Evolutionary conservation across 345 rosid species (phyloP).

Genomic region (Sonneratia alba): DNA sequence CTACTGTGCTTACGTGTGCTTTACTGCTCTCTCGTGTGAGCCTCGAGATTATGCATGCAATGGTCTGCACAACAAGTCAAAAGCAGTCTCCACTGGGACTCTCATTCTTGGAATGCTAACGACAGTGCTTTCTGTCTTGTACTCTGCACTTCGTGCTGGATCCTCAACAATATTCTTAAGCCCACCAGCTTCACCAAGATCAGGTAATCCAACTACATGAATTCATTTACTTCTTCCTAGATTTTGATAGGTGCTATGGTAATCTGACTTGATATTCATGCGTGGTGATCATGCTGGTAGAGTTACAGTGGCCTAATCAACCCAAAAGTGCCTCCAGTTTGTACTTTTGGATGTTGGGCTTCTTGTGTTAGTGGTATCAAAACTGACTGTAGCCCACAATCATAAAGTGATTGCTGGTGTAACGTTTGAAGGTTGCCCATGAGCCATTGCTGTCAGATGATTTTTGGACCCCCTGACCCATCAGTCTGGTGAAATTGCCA

Average conservation of each 20-base stretch:
- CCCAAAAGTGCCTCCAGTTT: too few species aligned
- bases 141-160: slow-evolving; percentile 93
- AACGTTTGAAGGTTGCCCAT: not conserved
- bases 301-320: too few species aligned
- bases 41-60: slow-evolving; percentile 89
- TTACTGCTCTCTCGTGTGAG: slow-evolving; percentile 92
- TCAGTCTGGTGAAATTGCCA: not conserved
- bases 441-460: not conserved
- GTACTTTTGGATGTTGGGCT: not conserved
- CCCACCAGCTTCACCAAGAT: slow-evolving; percentile 83
- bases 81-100: slow-evolving; percentile 66
- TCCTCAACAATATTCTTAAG: slow-evolving; percentile 78
- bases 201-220: slow-evolving; percentile 34
- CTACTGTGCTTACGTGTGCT: slow-evolving; percentile 93
- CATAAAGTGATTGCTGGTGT: not conserved
- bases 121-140: slow-evolving; percentile 75
- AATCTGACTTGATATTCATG: too few species aligned
- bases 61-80: slow-evolving; percentile 70
- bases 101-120: slow-evolving; percentile 89
- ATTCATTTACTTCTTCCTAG: not conserved
- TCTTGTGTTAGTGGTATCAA: not conserved
- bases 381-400: not conserved
- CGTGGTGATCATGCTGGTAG: too few species aligned
- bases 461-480: not conserved
- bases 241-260: not conserved